These are phyloP conservation scores for Teunomyces funiuensis DNA, from an alignment of 805 yeast species.

Conservation along the genomic window DNA sequence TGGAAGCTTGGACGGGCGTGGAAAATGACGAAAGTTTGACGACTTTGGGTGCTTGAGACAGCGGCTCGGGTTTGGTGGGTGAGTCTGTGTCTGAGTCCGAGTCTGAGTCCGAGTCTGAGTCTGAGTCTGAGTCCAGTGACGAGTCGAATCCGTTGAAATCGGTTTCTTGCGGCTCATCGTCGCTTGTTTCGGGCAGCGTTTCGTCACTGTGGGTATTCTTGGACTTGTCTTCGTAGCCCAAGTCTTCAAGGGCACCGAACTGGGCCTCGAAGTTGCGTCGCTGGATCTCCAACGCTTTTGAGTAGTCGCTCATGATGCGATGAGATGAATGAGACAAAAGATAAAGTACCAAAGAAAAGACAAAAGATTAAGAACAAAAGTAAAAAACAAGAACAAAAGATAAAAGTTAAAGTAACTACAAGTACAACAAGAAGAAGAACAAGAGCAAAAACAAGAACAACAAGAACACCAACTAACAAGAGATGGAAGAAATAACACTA, in stretches of 20 bases:
- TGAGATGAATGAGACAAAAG: background rate
- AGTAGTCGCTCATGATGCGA: slow-evolving; percentile 25
- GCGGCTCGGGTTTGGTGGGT: slow-evolving; percentile 10
- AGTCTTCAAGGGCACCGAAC: slow-evolving; percentile 55
- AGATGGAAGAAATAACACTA: too few relatives aligned
- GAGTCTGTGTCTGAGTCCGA: slow-evolving; percentile 17
- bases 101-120: slow-evolving; percentile 8
- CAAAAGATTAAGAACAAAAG: background rate
- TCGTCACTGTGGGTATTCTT: too few relatives aligned
- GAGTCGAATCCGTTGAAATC: background rate
- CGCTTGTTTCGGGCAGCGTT: slow-evolving; percentile 11
- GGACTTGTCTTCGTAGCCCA: slow-evolving; percentile 51
- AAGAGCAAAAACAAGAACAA: background rate
- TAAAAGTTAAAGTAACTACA: background rate
- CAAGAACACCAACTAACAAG: too few relatives aligned
- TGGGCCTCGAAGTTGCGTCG: slow-evolving; percentile 62
- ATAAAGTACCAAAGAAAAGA: too few relatives aligned
- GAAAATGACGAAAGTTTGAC: slow-evolving; percentile 43
- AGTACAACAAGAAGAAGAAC: background rate
- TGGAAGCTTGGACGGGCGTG: slow-evolving; percentile 26
- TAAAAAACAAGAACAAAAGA: background rate
- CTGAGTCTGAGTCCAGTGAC: background rate
- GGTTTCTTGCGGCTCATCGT: slow-evolving; percentile 19
- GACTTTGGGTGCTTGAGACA: slow-evolving; percentile 39
- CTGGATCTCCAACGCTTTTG: slow-evolving; percentile 48